Evolutionary conservation across 495 filamentous ascomycete genomes (phyloP).

Genomic region (Clavariopsis aquatica): DNA sequence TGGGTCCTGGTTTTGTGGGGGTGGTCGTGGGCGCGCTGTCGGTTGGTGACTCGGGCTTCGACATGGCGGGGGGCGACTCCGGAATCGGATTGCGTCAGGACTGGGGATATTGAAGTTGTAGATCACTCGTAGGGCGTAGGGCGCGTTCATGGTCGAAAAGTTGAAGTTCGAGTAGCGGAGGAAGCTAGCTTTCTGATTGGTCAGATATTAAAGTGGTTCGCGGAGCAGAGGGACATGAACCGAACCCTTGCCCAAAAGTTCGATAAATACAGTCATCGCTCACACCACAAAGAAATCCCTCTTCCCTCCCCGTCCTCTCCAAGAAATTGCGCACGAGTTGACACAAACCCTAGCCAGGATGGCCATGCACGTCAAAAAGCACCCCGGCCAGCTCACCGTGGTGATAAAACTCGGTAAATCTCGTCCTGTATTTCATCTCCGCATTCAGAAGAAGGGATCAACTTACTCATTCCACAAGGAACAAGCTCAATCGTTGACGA

Average conservation of each 20-base stretch:
- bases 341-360: conserved; percentile 38
- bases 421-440: conserved; percentile 20
- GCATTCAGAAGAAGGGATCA: conserved; percentile 4
- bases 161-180: conserved; percentile 15
- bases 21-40: conserved; percentile 12
- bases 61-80: conserved; percentile 7
- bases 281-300: conserved; percentile 15
- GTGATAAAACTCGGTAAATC: conserved; percentile 87
- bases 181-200: conserved; percentile 6
- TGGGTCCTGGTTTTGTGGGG: conserved; percentile 12
- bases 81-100: neutral
- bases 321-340: neutral
- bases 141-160: conserved; percentile 14
- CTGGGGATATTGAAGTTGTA: conserved; percentile 7
- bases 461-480: conserved; percentile 54
- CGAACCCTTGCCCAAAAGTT: conserved; percentile 3
- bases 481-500: conserved; percentile 98
- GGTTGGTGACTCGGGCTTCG: conserved; percentile 3
- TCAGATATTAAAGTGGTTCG: neutral
- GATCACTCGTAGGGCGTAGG: conserved; percentile 2
- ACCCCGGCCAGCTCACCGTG: conserved; percentile 60
- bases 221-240: neutral
- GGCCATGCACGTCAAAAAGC: conserved; percentile 55
- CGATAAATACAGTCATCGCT: conserved; percentile 7
- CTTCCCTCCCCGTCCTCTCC: neutral